Percentiles rank a stretch among this genome's conserved stretches.
phyloP scores from a whole-genome alignment of 164 flowering plant genomes.

The Annona squamosa region DNA sequence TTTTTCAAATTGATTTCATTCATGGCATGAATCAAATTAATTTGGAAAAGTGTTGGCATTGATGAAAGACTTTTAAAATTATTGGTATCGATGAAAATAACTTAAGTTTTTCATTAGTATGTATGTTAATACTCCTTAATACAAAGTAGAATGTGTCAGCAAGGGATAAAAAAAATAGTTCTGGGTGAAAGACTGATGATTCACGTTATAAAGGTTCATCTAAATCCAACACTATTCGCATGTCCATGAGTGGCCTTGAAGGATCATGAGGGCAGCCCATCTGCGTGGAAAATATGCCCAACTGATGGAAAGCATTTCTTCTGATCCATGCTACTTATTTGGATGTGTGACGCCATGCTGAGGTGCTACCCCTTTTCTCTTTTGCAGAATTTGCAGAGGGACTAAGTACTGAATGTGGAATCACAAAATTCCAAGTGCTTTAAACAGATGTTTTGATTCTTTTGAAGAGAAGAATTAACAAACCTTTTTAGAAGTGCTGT shows the following conservation, averaged over 20 bases:
- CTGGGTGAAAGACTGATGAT: too few species aligned
- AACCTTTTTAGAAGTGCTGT: constrained; percentile 70
- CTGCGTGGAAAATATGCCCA: neutral
- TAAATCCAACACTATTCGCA: neutral
- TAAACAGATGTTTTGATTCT: neutral
- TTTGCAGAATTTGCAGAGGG: neutral
- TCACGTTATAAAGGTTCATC: neutral
- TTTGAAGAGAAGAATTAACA: constrained; percentile 5
- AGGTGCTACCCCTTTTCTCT: neutral
- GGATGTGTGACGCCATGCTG: neutral
- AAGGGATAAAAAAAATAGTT: too few species aligned
- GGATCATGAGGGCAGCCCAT: neutral
- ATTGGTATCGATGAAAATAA: too few species aligned
- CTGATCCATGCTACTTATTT: neutral
- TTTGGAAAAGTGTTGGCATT: too few species aligned
- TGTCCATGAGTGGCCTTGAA: neutral
- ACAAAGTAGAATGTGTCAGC: too few species aligned
- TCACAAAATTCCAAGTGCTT: neutral
- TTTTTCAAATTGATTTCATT: too few species aligned
- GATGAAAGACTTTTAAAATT: too few species aligned
- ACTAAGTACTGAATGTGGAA: neutral
- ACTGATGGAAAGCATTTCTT: neutral
- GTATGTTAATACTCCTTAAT: too few species aligned
- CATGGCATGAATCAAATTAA: too few species aligned
- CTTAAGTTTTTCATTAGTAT: too few species aligned